Conservation (phyloP, 2,329 filamentous ascomycete species). For the Raffaelea deltoideospora region DNA sequence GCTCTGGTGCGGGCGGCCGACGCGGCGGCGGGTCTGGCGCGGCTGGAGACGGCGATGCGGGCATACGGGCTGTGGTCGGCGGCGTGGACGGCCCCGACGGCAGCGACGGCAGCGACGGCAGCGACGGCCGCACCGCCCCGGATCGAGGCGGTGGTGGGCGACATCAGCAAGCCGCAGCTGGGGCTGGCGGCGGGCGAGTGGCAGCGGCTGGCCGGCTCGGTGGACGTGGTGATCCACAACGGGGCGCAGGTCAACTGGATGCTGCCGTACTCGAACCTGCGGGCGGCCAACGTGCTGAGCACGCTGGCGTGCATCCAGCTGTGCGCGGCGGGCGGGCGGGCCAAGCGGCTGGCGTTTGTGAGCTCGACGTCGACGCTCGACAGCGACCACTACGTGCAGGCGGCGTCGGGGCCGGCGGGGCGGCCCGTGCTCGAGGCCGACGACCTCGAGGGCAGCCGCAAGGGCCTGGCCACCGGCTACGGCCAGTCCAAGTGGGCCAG, state of each 20-base stretch:
- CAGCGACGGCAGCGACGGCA: too few relatives aligned
- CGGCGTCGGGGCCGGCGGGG: conserved; percentile 51
- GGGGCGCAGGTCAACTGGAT: conserved; percentile 76
- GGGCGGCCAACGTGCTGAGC: conserved; percentile 61
- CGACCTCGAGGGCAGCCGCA: conserved; percentile 60
- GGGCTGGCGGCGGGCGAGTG: conserved; percentile 54
- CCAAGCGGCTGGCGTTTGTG: conserved; percentile 71
- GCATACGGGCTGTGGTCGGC: conserved; percentile 68
- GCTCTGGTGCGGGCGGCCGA: conserved; percentile 57
- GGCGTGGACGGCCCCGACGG: conserved; percentile 8
- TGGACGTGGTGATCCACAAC: conserved; percentile 69
- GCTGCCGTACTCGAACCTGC: conserved; percentile 56
- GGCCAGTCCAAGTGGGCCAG: conserved; percentile 83
- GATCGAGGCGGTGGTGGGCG: conserved; percentile 55
- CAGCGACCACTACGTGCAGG: conserved; percentile 61
- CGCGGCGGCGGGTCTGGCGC: conserved; percentile 40
- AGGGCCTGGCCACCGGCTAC: conserved; percentile 71
- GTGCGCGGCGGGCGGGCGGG: conserved; percentile 53
- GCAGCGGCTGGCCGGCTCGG: conserved; percentile 47
- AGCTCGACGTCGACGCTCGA: conserved; percentile 74
- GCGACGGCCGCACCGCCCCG: too few relatives aligned
- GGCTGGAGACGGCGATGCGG: conserved; percentile 51
- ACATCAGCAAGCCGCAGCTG: conserved; percentile 56
- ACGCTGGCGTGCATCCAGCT: conserved; percentile 64
- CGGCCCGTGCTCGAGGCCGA: conserved; percentile 59